Evolutionary conservation across 2,329 filamentous ascomycete species (phyloP), one percentile per base, ranked within the genome.

Genomic region (Pseudogymnoascus sp.): DNA sequence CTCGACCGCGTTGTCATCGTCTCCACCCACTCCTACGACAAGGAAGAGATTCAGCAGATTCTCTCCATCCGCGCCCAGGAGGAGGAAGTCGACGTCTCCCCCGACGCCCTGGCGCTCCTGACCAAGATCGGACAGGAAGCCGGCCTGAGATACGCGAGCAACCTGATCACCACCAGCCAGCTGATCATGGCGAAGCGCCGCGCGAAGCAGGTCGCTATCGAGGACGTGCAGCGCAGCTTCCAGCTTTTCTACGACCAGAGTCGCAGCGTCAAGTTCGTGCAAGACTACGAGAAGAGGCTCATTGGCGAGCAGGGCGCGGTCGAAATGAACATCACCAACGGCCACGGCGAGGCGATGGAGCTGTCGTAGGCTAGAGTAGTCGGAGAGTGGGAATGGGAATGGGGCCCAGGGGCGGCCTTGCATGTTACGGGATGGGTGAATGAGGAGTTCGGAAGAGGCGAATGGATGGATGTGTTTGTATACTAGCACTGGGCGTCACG

Each of bases 51-150:
- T 72, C 86, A 89, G 68, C 89, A 97, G 74, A 99, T 99, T 64
- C 79, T 99, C 11, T 84, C 89, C 22, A 95, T 99, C 73, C 86
- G 94, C 63, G 94, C 94, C 8, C 88, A 93, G 71, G 94, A 99
- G 75, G 94, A 99, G 73, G 94, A 99, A 73, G 87, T 99, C 57
- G 94, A 99, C 65, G 78, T 97, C 35, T 90, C 90, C 0, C 82
- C 92, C 5, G 92, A 97, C 72, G 93, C 94, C 0, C 82, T 99
- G 11, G 92, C 92, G 1, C 82, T 99, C 12, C 83, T 99, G 37
- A 96, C 94, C 64, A 97, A 97, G 80, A 96, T 97, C 69, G 94
- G 92, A 30, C 84, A 92, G 70, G 94, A 99, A 74, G 87, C 91
- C 1, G 93, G 93, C 22, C 80, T 99, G 58, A 83, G 94, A 68